Conservation (phyloP, 179 eudicot species). For the Silene noctiflora region DNA sequence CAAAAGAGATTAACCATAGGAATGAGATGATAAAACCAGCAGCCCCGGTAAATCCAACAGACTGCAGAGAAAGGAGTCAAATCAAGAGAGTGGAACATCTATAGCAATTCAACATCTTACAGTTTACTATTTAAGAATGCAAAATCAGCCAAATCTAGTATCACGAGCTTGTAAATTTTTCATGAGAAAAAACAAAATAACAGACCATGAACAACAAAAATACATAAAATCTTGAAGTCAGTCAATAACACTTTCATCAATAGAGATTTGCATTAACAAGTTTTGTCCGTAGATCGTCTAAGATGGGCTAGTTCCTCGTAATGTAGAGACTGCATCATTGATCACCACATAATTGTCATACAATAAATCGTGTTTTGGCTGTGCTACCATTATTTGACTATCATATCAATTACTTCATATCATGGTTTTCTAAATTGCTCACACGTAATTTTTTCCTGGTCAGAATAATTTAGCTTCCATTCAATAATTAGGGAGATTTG, state of each 20-base stretch:
- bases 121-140: background rate
- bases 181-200: background rate
- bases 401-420: background rate
- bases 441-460: background rate
- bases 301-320: background rate
- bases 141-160: background rate
- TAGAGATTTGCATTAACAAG: background rate
- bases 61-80: conserved; percentile 51
- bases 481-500: background rate
- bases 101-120: background rate
- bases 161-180: background rate
- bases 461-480: background rate
- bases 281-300: background rate
- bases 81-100: conserved; percentile 1
- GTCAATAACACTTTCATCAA: background rate
- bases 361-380: background rate
- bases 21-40: conserved; percentile 61
- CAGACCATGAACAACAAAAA: background rate
- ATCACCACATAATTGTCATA: background rate
- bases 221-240: background rate
- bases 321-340: no score
- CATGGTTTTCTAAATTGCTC: background rate
- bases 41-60: conserved; percentile 92
- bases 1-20: conserved; percentile 71
- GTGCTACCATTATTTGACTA: background rate